Evolutionary conservation across 495 filamentous ascomycete genomes (phyloP).

Genomic region (Barbatosphaeria neglecta): DNA sequence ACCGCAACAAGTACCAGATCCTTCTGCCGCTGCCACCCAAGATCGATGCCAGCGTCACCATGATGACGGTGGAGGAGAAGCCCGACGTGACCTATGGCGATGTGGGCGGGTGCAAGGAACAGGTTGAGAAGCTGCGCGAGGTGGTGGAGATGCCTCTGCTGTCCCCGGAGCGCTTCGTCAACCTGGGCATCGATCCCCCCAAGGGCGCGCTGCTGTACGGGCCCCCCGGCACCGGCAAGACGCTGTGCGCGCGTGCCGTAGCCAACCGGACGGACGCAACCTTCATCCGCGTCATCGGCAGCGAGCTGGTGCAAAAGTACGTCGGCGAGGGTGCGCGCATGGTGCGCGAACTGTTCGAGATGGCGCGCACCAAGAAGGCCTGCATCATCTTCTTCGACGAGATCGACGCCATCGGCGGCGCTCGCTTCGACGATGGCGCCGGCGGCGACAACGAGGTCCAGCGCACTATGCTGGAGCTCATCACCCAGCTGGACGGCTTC

Average conservation of each 20-base stretch:
- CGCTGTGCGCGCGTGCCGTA: slow-evolving; percentile 90
- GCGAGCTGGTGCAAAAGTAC: slow-evolving; percentile 96
- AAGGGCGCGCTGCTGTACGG: slow-evolving; percentile 97
- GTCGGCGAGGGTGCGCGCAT: slow-evolving; percentile 95
- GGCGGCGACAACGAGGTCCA: slow-evolving; percentile 99
- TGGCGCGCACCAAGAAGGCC: slow-evolving; percentile 98
- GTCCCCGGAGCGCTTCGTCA: slow-evolving; percentile 93
- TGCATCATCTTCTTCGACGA: slow-evolving; percentile 99
- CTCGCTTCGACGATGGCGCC: slow-evolving; percentile 96
- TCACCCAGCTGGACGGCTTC: slow-evolving; percentile 96
- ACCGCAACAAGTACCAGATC: slow-evolving; percentile 98
- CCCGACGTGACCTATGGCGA: slow-evolving; percentile 98
- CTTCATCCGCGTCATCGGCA: slow-evolving; percentile 96
- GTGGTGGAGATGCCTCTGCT: slow-evolving; percentile 97
- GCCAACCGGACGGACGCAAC: slow-evolving; percentile 96
- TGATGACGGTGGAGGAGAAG: slow-evolving; percentile 99
- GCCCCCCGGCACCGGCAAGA: slow-evolving; percentile 95
- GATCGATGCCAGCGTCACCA: slow-evolving; percentile 97
- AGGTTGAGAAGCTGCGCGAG: slow-evolving; percentile 97
- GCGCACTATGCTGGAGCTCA: slow-evolving; percentile 95
- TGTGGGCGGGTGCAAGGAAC: slow-evolving; percentile 97
- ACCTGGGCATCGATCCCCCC: slow-evolving; percentile 93
- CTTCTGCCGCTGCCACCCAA: slow-evolving; percentile 93
- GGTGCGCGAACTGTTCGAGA: slow-evolving; percentile 98
- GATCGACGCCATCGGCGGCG: slow-evolving; percentile 93